phyloP scores from a whole-genome alignment of 2,329 filamentous ascomycete genomes.

The Fusarium sp. region DNA sequence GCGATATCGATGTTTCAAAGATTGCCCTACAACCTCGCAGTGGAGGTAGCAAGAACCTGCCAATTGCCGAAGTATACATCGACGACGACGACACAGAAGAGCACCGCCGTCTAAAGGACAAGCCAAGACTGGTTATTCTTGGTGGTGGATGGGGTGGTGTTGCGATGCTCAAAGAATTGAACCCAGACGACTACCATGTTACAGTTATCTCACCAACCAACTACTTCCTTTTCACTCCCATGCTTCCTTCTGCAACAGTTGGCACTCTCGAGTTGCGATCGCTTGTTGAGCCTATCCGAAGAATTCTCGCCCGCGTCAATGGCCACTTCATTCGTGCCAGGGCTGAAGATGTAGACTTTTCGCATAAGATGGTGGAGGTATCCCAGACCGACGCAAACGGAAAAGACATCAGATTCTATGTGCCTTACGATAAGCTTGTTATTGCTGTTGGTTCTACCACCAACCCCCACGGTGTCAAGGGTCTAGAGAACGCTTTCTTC shows the following conservation, averaged over 20 bases:
- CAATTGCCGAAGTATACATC: constrained; percentile 86
- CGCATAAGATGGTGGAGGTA: constrained; percentile 88
- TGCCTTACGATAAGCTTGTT: constrained; percentile 97
- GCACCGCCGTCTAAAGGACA: constrained; percentile 79
- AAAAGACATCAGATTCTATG: constrained; percentile 84
- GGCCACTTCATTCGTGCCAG: constrained; percentile 91
- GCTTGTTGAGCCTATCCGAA: constrained; percentile 90
- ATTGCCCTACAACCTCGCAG: constrained; percentile 81
- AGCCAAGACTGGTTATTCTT: constrained; percentile 91
- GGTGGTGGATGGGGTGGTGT: constrained; percentile 97
- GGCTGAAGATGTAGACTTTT: constrained; percentile 92
- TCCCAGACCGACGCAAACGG: constrained; percentile 78
- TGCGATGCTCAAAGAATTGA: constrained; percentile 87
- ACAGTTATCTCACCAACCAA: constrained; percentile 95
- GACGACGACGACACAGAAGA: constrained; percentile 86
- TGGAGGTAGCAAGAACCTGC: constrained; percentile 94
- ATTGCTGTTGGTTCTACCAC: constrained; percentile 91
- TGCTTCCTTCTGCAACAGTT: constrained; percentile 96
- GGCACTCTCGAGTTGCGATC: constrained; percentile 92
- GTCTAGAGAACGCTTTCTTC: constrained; percentile 92
- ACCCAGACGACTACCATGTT: constrained; percentile 93
- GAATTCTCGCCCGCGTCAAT: constrained; percentile 79
- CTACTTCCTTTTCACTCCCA: constrained; percentile 98
- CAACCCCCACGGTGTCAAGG: constrained; percentile 95
- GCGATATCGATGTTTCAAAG: constrained; percentile 85